Conservation (phyloP, 148 eudicot species). For the Rhododendron henanense region DNA sequence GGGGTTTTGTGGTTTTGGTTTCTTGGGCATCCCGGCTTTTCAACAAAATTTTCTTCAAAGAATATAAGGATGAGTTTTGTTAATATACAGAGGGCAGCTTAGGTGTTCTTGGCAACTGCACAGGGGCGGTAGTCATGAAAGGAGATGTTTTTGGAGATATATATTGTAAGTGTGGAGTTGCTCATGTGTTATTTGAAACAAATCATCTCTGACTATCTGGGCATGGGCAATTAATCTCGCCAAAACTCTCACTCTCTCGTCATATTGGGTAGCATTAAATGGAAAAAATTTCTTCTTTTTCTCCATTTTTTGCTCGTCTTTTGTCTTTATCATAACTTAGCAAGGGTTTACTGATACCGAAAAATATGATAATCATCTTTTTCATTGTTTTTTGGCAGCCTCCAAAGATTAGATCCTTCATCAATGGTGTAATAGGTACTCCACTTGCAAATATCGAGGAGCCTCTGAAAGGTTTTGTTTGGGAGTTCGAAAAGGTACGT, state of each 20-base stretch:
- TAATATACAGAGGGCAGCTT: background rate
- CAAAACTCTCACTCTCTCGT: background rate
- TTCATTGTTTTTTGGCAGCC: conserved; percentile 50
- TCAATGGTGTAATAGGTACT: conserved; percentile 60
- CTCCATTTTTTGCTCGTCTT: background rate
- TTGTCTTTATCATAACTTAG: background rate
- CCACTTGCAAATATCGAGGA: conserved; percentile 79
- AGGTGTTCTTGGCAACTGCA: background rate
- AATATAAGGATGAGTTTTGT: background rate
- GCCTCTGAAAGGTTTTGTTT: conserved; percentile 67
- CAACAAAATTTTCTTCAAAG: background rate
- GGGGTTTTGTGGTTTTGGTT: background rate
- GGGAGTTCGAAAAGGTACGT: conserved; percentile 96
- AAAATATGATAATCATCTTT: conserved; percentile 12
- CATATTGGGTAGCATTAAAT: background rate
- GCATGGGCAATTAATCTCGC: background rate
- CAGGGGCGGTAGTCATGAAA: background rate
- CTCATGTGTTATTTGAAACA: background rate
- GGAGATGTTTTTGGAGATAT: background rate
- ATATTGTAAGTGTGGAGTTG: background rate
- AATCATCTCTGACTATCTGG: background rate
- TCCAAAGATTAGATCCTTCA: conserved; percentile 76
- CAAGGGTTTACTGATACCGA: background rate
- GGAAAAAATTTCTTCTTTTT: background rate
- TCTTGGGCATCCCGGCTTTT: background rate